Conservation (phyloP, 306 rosid genomes). For the Myrica gale region DNA sequence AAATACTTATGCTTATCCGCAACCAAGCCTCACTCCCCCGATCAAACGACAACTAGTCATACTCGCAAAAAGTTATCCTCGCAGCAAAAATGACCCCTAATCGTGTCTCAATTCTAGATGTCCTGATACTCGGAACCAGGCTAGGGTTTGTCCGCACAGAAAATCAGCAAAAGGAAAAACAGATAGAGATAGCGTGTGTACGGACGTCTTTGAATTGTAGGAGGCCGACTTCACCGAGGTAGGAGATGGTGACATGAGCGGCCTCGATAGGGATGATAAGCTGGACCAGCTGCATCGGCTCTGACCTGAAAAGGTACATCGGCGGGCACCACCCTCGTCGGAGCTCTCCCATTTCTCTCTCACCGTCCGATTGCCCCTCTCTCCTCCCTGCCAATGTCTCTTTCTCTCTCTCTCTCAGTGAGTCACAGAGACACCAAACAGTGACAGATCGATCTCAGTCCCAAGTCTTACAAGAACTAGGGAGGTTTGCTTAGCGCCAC, state of each 20-base stretch:
- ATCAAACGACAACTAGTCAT: slow-evolving; percentile 21
- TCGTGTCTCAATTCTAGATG: background rate
- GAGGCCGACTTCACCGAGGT: slow-evolving; percentile 94
- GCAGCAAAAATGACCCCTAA: background rate
- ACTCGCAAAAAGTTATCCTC: slow-evolving; percentile 17
- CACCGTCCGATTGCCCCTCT: slow-evolving; percentile 34
- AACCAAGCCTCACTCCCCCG: slow-evolving; percentile 13
- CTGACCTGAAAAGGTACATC: slow-evolving; percentile 98
- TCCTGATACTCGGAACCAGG: background rate
- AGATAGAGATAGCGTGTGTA: background rate
- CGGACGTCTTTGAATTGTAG: slow-evolving; percentile 87
- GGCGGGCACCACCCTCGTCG: slow-evolving; percentile 84
- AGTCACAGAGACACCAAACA: background rate
- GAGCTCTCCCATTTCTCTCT: slow-evolving; percentile 57
- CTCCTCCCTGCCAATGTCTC: slow-evolving; percentile 11
- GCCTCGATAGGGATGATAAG: slow-evolving; percentile 96
- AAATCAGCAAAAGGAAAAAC: background rate
- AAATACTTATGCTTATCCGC: slow-evolving; percentile 1
- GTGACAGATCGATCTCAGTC: background rate
- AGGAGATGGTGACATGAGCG: slow-evolving; percentile 81
- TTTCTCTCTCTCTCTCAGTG: background rate
- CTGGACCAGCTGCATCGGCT: slow-evolving; percentile 96
- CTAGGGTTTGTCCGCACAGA: slow-evolving; percentile 30
- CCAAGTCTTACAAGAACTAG: no score
- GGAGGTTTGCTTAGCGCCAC: slow-evolving; percentile 10